Evolutionary conservation across 257 asterid genomes (phyloP).

Genomic region (Rauvolfia tetraphylla): DNA sequence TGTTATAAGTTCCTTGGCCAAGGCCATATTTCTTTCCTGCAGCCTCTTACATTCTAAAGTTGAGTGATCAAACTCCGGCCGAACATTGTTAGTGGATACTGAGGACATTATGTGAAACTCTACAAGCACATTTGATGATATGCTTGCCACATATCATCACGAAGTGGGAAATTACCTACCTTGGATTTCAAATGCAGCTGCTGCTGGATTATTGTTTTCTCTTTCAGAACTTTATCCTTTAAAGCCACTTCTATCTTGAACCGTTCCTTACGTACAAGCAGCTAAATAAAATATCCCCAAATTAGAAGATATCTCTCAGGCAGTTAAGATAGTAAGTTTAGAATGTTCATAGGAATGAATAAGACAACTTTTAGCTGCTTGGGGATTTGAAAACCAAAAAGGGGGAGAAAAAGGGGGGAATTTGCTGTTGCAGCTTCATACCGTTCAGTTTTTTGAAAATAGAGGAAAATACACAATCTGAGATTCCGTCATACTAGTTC

Average conservation of each 20-base stretch:
- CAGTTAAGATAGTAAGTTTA: neutral
- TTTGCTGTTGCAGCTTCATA: neutral
- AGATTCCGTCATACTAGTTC: neutral
- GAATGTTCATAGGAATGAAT: neutral
- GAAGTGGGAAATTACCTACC: conserved; percentile 36
- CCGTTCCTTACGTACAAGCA: conserved; percentile 48
- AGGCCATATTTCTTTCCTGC: conserved; percentile 69
- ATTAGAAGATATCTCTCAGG: neutral
- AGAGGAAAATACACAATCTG: neutral
- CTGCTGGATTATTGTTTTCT: conserved; percentile 44
- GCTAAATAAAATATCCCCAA: conserved; percentile 28
- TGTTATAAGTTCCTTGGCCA: conserved; percentile 94
- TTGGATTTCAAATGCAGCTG: conserved; percentile 60
- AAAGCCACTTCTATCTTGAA: conserved; percentile 51
- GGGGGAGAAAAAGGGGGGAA: neutral
- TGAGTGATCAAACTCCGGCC: conserved; percentile 66
- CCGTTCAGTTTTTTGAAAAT: neutral
- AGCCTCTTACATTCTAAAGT: conserved; percentile 53
- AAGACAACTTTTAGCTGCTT: neutral
- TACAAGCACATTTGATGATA: neutral
- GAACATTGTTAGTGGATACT: conserved; percentile 6
- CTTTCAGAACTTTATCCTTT: conserved; percentile 55
- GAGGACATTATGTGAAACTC: conserved; percentile 5
- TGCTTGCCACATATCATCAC: conserved; percentile 6
- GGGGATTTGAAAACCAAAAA: neutral